Base-by-base conservation (phyloP, 768 basidiomycete genomes). In the Boletus rufocinnamomeus region DNA sequence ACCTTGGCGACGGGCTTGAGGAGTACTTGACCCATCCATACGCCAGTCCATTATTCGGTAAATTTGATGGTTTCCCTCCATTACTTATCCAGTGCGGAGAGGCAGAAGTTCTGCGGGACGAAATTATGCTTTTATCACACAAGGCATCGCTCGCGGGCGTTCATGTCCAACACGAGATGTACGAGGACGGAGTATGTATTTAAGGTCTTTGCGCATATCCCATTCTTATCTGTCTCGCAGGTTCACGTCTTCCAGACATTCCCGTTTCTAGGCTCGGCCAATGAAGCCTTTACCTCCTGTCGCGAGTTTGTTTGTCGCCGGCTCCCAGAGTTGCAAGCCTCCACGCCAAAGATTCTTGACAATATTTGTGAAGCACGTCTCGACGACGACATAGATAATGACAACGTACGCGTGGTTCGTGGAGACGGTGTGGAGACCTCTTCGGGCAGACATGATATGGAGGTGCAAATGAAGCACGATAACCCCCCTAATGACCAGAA, bases 21-120 rank as follows among this genome's bases (percentile, higher is more conserved):
- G 79, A 86, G 58, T 96, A 93, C 70, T 77, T 98, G 47, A 98
- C 95, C 0, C 95, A 99, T 72, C 96, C 96, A 11, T 99, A 99
- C 66, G 96, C 90, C 11, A 95, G 92, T 58, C 96, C 93, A 1
- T 77, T 99, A 17, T 99, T 99, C 65, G 96, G 97, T 21, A 84
- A 94, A 69, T 88, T 95, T 60, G 76, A 79, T 11, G 90, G 89
- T 9, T 76, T 99, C 19, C 96, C 96, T 11, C 96, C 96, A 0
- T 70, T 98, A 67, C 80, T 98, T 13, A 88, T 98, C 43, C 94
- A 96, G 70, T 87, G 87, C 2, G 96, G 96, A 19, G 96, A 98
- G 61, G 89, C 93, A 1, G 96, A 99, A 70, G 93, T 97, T 0
- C 79, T 99, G n/a, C 80, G 94, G 28, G 96, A 99, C 66, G 96